Percentiles rank a stretch among this genome's conserved stretches.
phyloP scores from a whole-genome alignment of 1,284 basidiomycete species.

The Vanrija sp. region DNA sequence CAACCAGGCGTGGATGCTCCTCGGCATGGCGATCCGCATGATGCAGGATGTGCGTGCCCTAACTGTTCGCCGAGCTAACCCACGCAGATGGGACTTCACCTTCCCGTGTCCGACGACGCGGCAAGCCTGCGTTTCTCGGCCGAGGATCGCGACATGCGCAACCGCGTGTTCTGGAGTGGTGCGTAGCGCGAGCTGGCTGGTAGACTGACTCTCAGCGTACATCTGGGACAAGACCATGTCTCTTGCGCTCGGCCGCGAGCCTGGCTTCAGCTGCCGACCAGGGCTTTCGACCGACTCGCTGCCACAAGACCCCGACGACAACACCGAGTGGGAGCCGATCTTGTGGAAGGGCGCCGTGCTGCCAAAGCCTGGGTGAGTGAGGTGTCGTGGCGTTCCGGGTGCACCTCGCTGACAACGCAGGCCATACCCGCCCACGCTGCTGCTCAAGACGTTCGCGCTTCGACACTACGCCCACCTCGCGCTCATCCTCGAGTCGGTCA shows the following conservation, averaged over 20 bases:
- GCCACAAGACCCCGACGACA: slow-evolving; percentile 7
- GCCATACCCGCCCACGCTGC: slow-evolving; percentile 11
- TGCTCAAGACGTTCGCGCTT: slow-evolving; percentile 10
- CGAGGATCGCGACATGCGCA: slow-evolving; percentile 14
- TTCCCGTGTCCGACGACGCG: slow-evolving; percentile 8
- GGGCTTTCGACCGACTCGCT: slow-evolving; percentile 4
- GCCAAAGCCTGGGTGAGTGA: not conserved
- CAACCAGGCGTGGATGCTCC: slow-evolving; percentile 16
- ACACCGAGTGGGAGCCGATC: slow-evolving; percentile 2
- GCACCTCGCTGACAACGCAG: not conserved
- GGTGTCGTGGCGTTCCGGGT: too few species aligned
- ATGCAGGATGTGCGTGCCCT: slow-evolving; percentile 20
- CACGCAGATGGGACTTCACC: slow-evolving; percentile 5
- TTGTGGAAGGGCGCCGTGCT: not conserved
- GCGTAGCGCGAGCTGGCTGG: too few species aligned
- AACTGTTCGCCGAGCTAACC: not conserved
- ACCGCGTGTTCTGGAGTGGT: slow-evolving; percentile 11
- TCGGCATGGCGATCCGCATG: slow-evolving; percentile 21
- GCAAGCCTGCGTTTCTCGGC: slow-evolving; percentile 1
- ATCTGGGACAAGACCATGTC: slow-evolving; percentile 19
- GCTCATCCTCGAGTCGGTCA: slow-evolving; percentile 18
- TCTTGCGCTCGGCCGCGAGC: slow-evolving; percentile 12
- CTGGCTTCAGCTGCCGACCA: slow-evolving; percentile 7
- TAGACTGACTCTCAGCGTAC: slow-evolving; percentile 1
- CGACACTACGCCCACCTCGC: slow-evolving; percentile 9